Evolutionary conservation across 345 rosid genomes (phyloP), one percentile per base, ranked within the genome.

Genomic region (Fremontodendron californicum): DNA sequence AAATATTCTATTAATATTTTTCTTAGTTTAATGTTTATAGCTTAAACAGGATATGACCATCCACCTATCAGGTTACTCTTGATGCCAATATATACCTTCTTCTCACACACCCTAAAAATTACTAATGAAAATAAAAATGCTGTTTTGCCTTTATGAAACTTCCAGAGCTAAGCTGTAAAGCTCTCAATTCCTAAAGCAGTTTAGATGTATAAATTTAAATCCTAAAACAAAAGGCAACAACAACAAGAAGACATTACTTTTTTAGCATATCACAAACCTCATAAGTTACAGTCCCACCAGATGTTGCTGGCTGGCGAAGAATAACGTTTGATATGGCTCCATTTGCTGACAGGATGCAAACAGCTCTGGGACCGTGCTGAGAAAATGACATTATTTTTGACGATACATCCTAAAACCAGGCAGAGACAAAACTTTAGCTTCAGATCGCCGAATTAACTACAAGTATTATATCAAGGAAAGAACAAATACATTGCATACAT

Each of bases 281-380:
- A 62, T 88, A 89, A 49, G 93, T 88, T 39, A 91, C 93, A 60
- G 89, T 87, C 69, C 96, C 96, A 21, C 93, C 93, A 18, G 92
- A 87, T 66, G 89, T 81, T 21, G 93, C 84, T 9, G 88, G 81
- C 62, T 89, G 95, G 78, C 89, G 86, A 73, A 91, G 90, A 70
- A 90, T 88, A 21, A 87, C 96, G 33, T 86, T 91, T 23, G 92
- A 91, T 81, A 91, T 86, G 80, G 92, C 86, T 77, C 96, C 96
- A 83, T 75, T 89, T 58, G 92, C 96, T 25, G 96, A 87, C 76
- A 91, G 80, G 72, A 91, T 84, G 73, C 93, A 89, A 48, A 91
- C 84, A 43, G 90, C 88, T 79, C 90, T 79, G 0, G 93, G 88
- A 52, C 90, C 89, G 66, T 88, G 83, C 81, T 85, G 93, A 79